These are phyloP conservation scores for Salpingoeca rosetta DNA, from an alignment of 78 protist species.

Conservation along the genomic window DNA sequence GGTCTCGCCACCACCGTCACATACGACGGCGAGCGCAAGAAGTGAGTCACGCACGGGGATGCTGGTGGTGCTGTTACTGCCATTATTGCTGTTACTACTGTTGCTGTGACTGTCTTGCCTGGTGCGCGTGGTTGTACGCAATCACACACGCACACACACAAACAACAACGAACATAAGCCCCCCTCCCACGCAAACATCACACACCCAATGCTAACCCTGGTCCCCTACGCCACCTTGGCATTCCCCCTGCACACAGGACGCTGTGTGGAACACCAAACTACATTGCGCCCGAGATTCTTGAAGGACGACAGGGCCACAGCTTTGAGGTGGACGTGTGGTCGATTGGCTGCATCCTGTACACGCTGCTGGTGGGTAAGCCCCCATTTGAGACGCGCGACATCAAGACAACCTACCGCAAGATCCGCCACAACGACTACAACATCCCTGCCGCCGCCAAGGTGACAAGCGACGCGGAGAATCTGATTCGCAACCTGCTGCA, in stretches of 20 bases:
- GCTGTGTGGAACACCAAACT: slow-evolving; percentile 98
- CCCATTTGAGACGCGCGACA: slow-evolving; percentile 88
- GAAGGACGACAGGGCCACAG: slow-evolving; percentile 31
- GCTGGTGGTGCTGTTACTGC: too few relatives aligned
- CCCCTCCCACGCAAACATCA: too few relatives aligned
- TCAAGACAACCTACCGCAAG: slow-evolving; percentile 75
- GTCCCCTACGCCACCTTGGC: neutral
- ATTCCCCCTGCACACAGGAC: slow-evolving; percentile 40
- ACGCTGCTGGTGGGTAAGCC: slow-evolving; percentile 90
- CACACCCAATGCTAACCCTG: too few relatives aligned
- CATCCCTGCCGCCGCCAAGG: slow-evolving; percentile 51
- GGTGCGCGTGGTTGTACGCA: too few relatives aligned
- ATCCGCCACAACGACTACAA: slow-evolving; percentile 53
- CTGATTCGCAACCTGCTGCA: slow-evolving; percentile 68
- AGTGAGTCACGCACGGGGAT: too few relatives aligned
- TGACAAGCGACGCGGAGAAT: slow-evolving; percentile 45
- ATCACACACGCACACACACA: too few relatives aligned
- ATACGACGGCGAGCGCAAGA: slow-evolving; percentile 75
- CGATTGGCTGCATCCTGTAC: slow-evolving; percentile 85
- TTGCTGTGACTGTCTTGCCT: neutral
- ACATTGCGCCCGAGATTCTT: slow-evolving; percentile 95
- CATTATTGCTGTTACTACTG: neutral
- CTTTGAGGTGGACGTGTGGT: slow-evolving; percentile 80
- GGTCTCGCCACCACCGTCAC: slow-evolving; percentile 85
- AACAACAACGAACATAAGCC: too few relatives aligned